Base-by-base conservation (phyloP, 345 rosid genomes). In the Gossypium thurberi region DNA sequence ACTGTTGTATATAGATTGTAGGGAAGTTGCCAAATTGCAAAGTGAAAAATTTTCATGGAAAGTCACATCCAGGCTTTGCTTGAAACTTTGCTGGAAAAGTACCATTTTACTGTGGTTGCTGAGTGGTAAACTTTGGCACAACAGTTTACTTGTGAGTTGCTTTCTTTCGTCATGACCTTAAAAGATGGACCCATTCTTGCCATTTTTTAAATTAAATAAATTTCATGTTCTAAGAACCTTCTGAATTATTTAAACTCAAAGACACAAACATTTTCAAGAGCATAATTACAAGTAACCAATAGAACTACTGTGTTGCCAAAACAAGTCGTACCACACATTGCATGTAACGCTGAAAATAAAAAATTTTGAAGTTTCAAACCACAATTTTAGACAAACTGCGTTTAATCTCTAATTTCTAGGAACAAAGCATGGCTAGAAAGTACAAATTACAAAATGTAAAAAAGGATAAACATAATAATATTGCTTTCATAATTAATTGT, bases 341-440 rank as follows among this genome's bases (percentile, higher is more conserved):
- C 20, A 23, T 21, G 20, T 23, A 66, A 23, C 14, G 40, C 56
- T 25, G 23, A 15, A 67, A 48, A 50, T 26, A 23, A 68, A 48
- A 48, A 50, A 15, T 26, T 25, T 8, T 14, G 7, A 33, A 33
- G 71, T 48, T 25, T 50, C 56, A 21, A 48, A 67, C 18, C 51
- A 23, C 8, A 46, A 44, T 65, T 63, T 42, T 8, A 67, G 71
- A 67, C 44, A 15, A 48, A 48, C 58, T 68, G 58, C 17, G 44
- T 69, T 52, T 69, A 10, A 68, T 68, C 72, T 50, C 74, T 52
- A 73, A 26, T 52, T 25, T 69, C 33, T 53, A 61, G 26, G 28
- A 62, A 15, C 65, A 74, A 62, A 74, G 40, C 77, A 62, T 1
- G 71, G 48, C 52, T 40, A 52, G 21, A 14, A 58, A 23, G 23